A percentile compares a stretch with the other conserved stretches of the same genome.
Conservation (phyloP, 306 rosid genomes). For the Lotus japonicus region DNA sequence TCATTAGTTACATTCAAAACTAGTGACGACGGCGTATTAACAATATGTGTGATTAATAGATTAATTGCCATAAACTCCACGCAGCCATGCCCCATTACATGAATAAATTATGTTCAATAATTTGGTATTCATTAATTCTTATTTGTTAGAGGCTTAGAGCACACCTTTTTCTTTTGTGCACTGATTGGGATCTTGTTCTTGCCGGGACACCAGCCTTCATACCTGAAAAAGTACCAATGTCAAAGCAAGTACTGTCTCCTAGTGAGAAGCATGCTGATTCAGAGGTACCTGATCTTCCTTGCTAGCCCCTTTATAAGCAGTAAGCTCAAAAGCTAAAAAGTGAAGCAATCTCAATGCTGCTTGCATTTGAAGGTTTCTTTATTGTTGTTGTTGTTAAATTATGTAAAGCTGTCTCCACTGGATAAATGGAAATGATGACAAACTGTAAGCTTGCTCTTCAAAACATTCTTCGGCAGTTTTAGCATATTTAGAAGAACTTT, state of each 20-base stretch:
- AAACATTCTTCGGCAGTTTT: neutral
- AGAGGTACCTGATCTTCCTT: neutral
- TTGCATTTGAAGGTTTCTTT: constrained; percentile 17
- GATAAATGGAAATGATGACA: constrained; percentile 1
- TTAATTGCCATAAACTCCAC: too few relatives aligned
- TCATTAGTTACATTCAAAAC: too few relatives aligned
- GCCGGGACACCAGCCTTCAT: too few relatives aligned
- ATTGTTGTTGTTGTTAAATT: neutral
- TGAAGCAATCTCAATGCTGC: constrained; percentile 20
- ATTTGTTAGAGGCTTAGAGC: too few relatives aligned
- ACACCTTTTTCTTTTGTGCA: neutral
- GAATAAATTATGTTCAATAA: neutral
- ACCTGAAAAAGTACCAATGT: neutral
- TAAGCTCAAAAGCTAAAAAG: constrained; percentile 3
- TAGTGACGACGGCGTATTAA: too few relatives aligned
- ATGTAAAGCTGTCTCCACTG: constrained; percentile 9
- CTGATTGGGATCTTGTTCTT: neutral
- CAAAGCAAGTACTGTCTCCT: neutral
- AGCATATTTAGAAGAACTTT: too few relatives aligned
- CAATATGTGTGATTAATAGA: too few relatives aligned
- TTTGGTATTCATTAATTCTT: too few relatives aligned
- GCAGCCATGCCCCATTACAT: neutral
- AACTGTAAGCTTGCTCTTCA: neutral
- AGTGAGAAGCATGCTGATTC: neutral
- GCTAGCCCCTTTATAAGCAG: constrained; percentile 11